Conservation (phyloP, 2,329 filamentous ascomycete species). For the Diaporthe citriasiana region DNA sequence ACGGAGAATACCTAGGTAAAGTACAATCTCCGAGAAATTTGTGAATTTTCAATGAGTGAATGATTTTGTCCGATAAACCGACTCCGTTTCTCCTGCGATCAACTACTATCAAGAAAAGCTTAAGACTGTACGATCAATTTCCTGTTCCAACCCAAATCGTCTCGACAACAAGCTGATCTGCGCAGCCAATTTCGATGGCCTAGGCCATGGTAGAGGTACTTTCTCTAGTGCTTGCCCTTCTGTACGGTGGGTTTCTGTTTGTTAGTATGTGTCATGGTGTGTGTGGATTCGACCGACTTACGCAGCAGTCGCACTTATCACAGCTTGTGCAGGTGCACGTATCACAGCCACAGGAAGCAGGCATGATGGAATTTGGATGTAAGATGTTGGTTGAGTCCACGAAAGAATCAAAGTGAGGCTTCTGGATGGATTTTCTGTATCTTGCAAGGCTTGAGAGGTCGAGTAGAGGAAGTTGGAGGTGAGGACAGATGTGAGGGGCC, state of each 20-base stretch:
- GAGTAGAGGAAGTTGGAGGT: too few relatives aligned
- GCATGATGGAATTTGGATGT: conserved; percentile 18
- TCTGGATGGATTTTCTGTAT: background rate
- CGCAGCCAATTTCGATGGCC: background rate
- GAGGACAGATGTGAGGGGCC: conserved; percentile 2
- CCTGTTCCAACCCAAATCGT: background rate
- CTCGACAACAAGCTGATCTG: background rate
- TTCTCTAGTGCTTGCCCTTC: conserved; percentile 35
- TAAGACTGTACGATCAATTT: background rate
- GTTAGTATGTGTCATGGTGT: background rate
- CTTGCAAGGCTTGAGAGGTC: background rate
- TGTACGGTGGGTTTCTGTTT: background rate
- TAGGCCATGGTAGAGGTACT: background rate
- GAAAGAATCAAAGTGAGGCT: background rate
- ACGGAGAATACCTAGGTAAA: too few relatives aligned
- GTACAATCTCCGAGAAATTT: too few relatives aligned
- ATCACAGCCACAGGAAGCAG: conserved; percentile 36
- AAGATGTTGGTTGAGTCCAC: background rate
- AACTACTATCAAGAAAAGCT: background rate
- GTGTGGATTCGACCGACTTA: background rate
- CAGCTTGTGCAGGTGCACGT: conserved; percentile 37
- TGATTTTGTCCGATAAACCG: background rate
- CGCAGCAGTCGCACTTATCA: conserved; percentile 38
- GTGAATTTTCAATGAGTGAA: too few relatives aligned
- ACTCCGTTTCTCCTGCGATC: too few relatives aligned